Base-by-base conservation (phyloP, 345 rosid species). In the Passiflora organensis region DNA sequence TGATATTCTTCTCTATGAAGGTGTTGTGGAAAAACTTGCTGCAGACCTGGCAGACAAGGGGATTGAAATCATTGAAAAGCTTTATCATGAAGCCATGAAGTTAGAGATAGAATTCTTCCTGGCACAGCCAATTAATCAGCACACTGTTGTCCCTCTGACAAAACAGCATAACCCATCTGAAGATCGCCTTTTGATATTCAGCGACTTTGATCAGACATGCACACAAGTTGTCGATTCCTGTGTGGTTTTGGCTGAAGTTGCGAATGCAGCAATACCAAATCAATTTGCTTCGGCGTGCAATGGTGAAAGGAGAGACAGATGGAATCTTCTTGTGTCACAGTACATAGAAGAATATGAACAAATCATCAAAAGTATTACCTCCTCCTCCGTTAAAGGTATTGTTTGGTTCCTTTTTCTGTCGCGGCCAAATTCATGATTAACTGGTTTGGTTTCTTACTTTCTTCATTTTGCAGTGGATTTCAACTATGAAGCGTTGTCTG, bases 201-300 rank as follows among this genome's bases (percentile, higher is more conserved):
- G 89, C 57, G 99, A 93, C 73, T 93, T 93, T 78, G 99, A 93
- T 79, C 79, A 89, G 74, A 89, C 97, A 20, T 89, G 99, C 78
- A 68, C 96, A 0, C 5, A 28, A 8, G 81, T 85, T 66, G 82
- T 89, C 69, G 99, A 93, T 82, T 93, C 99, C 23, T 85, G 95
- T 64, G 96, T 96, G 67, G 83, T 89, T 64, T 74, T 89, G 79
- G 97, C 97, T 0, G 95, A 93, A 78, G 84, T 93, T 48, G 95
- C 99, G 63, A 86, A 89, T 38, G 68, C 82, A 39, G 86, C 88
- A 38, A 96, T 91, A 32, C 90, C 96, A 45, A 93, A 76, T 65
- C 79, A 67, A 53, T 72, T 73, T 67, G 60, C 53, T 59, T 78
- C 88, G 69, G 77, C 87, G 95, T 72, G 91, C 10, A 83, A 95